Evolutionary conservation across 164 flowering plant genomes (phyloP).

Genomic region (Hamamelis virginiana): DNA sequence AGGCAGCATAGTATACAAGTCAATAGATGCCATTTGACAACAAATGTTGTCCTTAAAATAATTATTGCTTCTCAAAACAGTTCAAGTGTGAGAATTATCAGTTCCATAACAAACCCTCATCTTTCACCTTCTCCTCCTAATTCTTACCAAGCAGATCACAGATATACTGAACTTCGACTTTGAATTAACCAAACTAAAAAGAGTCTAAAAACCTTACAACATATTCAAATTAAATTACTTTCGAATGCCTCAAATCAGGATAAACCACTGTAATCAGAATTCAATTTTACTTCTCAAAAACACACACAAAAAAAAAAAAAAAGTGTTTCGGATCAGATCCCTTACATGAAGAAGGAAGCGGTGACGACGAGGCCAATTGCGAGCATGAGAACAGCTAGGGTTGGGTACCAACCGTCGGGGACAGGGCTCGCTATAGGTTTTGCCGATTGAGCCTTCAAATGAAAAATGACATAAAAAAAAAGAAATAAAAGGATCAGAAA

Average conservation of each 20-base stretch:
- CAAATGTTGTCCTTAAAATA: too few species aligned
- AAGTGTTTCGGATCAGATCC: conserved; percentile 4
- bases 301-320: background rate
- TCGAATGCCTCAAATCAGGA: background rate
- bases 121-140: background rate
- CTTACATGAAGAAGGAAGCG: conserved; percentile 93
- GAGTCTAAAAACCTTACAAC: too few species aligned
- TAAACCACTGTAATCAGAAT: too few species aligned
- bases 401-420: conserved; percentile 73
- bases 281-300: background rate
- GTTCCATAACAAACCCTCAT: too few species aligned
- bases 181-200: background rate
- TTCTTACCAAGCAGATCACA: background rate
- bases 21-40: too few species aligned
- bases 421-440: conserved; percentile 87
- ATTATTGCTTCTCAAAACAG: too few species aligned
- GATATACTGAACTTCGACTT: background rate
- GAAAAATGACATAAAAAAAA: background rate
- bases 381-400: conserved; percentile 67
- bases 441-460: conserved; percentile 42
- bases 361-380: conserved; percentile 70
- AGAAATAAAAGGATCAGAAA: conserved; percentile 4
- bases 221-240: background rate
- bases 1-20: background rate
- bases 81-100: too few species aligned